Percentiles rank a stretch among this genome's conserved stretches.
Evolutionary conservation across 1,284 basidiomycete species (phyloP).

Genomic region (Boletus sp.): DNA sequence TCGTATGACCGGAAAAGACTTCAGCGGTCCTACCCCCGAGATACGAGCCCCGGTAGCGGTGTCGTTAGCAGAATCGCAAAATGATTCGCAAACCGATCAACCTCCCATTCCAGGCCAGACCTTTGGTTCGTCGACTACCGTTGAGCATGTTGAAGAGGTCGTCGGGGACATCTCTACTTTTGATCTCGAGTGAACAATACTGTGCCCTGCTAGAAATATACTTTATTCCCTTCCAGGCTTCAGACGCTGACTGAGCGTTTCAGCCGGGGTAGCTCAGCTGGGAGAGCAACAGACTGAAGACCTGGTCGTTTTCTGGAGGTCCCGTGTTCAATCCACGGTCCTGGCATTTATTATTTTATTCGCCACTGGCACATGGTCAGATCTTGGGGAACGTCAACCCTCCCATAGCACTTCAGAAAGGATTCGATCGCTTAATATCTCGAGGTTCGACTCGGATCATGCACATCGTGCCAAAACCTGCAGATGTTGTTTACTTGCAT

Average conservation of each 20-base stretch:
- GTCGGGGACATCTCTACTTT: constrained; percentile 38
- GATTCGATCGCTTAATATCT: background rate
- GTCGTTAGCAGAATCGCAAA: constrained; percentile 31
- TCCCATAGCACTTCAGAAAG: background rate
- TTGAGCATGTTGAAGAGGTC: constrained; percentile 33
- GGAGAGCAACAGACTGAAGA: constrained; percentile 82
- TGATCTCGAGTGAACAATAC: constrained; percentile 24
- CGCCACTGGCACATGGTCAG: constrained; percentile 26
- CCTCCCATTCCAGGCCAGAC: constrained; percentile 1
- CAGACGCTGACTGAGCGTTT: constrained; percentile 64
- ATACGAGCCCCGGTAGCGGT: constrained; percentile 55
- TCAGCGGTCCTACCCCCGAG: constrained; percentile 75
- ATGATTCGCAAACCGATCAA: constrained; percentile 2
- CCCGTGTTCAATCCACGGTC: constrained; percentile 63
- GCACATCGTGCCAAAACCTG: too few species aligned
- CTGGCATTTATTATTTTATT: constrained; percentile 43
- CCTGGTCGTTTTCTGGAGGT: constrained; percentile 55
- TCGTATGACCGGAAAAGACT: constrained; percentile 80
- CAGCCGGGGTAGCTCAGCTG: constrained; percentile 68
- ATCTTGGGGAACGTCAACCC: background rate
- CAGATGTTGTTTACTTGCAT: too few species aligned
- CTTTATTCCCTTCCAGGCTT: background rate
- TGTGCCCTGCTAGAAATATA: background rate
- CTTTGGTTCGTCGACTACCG: constrained; percentile 6
- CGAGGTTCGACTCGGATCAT: too few species aligned